Evolutionary conservation across 805 yeast species (phyloP), one percentile per base, ranked within the genome.

Genomic region (Nakazawaea anatomiae): DNA sequence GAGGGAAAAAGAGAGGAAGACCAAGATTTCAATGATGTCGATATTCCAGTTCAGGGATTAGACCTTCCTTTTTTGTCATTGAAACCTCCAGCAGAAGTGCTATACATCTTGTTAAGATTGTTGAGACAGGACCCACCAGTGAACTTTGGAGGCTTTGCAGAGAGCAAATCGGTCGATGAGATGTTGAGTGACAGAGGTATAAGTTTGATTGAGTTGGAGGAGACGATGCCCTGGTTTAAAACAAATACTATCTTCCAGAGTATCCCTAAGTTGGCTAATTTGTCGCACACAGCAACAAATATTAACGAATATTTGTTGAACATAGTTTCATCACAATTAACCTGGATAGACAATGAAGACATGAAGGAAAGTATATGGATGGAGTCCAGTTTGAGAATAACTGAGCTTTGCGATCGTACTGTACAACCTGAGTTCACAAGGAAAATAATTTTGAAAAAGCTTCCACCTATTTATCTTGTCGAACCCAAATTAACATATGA

Each of bases 401-500:
- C 96, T 0, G 94, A 89, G 56, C 82, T 82, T 53, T 86, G 95
- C 58, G 97, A 97, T 3, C 71, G 96, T 43, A 80, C 91, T 0
- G 94, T 96, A 0, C 83, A 80, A 49, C 95, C 97, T 0, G 79
- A 82, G 27, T 75, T 85, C 57, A 68, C 74, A 2, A 70, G 98
- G 44, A 74, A 71, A 42, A 81, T 92, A 34, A 65, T 68, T 8
- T 60, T 76, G 28, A 54, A 58, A 0, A 54, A 58, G 36, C 53
- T 54, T 30, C 38, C 50, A 25, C 35, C 43, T 27, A 67, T 78
- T 3, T 54, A 55, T 28, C 65, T 92, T 31, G 74, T 75, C 52
- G 99, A 92, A 60, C 98, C 98, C 0, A 82, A 96, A 0, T 69
- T 92, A 54, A 88, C 97, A 0, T 79, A 82, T 39, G 99, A 94